A percentile compares a stretch with the other conserved stretches of the same genome.
Evolutionary conservation across 2,329 filamentous ascomycete species (phyloP).

Genomic region (Alternaria hordeiaustralica): DNA sequence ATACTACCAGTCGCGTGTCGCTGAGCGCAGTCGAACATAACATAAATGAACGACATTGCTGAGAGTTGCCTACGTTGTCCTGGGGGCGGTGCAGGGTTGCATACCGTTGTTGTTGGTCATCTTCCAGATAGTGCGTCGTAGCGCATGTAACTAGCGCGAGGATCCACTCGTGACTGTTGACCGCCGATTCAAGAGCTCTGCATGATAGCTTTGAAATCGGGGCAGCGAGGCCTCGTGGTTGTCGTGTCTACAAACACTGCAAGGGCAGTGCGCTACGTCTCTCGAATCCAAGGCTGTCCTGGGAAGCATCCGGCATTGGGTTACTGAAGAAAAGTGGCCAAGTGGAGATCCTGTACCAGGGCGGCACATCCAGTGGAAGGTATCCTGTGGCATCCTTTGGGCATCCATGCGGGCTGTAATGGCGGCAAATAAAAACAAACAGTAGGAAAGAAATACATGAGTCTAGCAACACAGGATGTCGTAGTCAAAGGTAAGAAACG

Average conservation of each 20-base stretch:
- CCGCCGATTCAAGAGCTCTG: conserved; percentile 36
- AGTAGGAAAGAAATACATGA: conserved; percentile 37
- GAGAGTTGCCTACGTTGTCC: conserved; percentile 30
- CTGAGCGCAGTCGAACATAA: conserved; percentile 29
- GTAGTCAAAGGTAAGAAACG: conserved; percentile 17
- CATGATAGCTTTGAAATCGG: conserved; percentile 36
- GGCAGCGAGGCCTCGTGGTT: conserved; percentile 26
- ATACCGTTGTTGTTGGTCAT: conserved; percentile 17
- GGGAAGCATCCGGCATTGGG: conserved; percentile 4
- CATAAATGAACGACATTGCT: conserved; percentile 37
- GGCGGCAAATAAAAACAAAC: conserved; percentile 35
- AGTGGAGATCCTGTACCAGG: conserved; percentile 22
- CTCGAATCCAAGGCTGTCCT: conserved; percentile 14
- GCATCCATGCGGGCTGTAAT: conserved; percentile 36
- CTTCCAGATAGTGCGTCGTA: conserved; percentile 23
- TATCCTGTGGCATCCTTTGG: conserved; percentile 34
- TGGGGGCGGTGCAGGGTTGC: conserved; percentile 21
- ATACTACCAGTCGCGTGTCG: conserved; percentile 22
- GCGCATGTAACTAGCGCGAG: conserved; percentile 27
- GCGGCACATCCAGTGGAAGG: conserved; percentile 18
- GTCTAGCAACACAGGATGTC: conserved; percentile 31
- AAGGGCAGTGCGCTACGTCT: conserved; percentile 27
- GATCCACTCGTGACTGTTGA: conserved; percentile 30
- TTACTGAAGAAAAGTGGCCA: conserved; percentile 34
- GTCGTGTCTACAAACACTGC: conserved; percentile 40